phyloP scores from a whole-genome alignment of 306 rosid species.

The Myrica gale region DNA sequence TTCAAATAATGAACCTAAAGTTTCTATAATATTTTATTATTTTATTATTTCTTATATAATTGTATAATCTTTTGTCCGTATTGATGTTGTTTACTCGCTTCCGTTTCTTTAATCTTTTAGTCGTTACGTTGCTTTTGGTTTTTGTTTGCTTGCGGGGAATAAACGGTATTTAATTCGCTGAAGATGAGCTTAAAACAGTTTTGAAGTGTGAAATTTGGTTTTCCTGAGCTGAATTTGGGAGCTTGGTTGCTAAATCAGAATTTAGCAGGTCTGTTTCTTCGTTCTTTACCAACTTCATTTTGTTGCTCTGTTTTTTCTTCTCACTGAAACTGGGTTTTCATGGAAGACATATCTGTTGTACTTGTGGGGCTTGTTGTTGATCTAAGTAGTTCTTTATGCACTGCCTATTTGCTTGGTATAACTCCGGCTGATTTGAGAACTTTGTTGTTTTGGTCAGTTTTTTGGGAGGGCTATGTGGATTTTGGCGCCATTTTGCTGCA shows the following conservation, averaged over 20 bases:
- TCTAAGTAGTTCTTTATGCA: neutral
- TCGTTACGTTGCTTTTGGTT: slow-evolving; percentile 36
- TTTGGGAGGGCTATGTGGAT: neutral
- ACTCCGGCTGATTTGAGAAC: neutral
- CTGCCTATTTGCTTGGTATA: neutral
- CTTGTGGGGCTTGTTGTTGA: neutral
- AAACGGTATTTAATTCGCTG: slow-evolving; percentile 13
- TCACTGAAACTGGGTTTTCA: neutral
- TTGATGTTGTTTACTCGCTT: slow-evolving; percentile 16
- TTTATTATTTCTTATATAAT: neutral
- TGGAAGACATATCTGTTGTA: neutral
- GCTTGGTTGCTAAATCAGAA: slow-evolving; percentile 23
- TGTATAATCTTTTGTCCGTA: slow-evolving; percentile 7
- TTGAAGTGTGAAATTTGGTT: slow-evolving; percentile 14
- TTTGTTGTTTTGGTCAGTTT: neutral
- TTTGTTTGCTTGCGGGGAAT: slow-evolving; percentile 40
- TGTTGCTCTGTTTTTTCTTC: neutral
- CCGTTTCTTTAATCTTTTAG: slow-evolving; percentile 21
- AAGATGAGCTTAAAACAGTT: slow-evolving; percentile 22
- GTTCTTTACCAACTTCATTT: too few species aligned
- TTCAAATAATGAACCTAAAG: slow-evolving; percentile 26
- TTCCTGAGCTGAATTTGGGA: slow-evolving; percentile 20
- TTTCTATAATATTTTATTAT: slow-evolving; percentile 19
- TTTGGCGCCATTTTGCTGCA: neutral
- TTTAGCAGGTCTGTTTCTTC: neutral